These are phyloP conservation scores for Naganishia randhawae DNA, from an alignment of 768 basidiomycete genomes.

Conservation along the genomic window DNA sequence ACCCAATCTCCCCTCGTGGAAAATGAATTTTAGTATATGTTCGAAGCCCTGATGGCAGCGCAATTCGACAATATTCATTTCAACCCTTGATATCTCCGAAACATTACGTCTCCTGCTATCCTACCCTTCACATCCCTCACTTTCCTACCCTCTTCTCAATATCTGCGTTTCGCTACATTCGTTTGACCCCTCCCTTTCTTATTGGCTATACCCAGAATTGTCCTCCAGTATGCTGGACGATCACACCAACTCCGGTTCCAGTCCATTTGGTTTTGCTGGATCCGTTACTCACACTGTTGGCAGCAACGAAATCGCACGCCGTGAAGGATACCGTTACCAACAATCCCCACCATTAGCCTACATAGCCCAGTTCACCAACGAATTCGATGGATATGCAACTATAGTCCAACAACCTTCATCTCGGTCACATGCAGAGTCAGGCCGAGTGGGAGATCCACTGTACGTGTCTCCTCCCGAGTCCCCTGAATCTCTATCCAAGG, in stretches of 20 bases:
- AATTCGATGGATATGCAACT: background rate
- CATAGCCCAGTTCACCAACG: background rate
- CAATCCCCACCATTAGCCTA: background rate
- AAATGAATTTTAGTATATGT: no score
- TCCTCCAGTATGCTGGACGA: background rate
- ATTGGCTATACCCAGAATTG: background rate
- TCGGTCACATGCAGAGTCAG: background rate
- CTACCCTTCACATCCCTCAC: no score
- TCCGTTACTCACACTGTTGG: background rate
- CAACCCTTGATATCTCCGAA: no score
- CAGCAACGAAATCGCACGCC: background rate
- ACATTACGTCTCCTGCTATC: no score
- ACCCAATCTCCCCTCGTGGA: no score
- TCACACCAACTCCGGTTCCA: background rate
- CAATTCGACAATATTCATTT: no score
- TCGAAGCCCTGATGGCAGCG: no score
- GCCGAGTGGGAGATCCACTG: background rate
- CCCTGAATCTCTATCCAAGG: background rate
- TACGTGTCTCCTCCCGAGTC: background rate
- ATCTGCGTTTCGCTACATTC: background rate
- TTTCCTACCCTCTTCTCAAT: no score
- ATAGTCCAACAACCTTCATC: background rate
- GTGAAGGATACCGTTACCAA: conserved; percentile 3
- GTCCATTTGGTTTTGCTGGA: background rate
- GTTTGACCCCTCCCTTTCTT: background rate